These are phyloP conservation scores for Candida ovalis DNA, from an alignment of 805 yeast species.

Conservation along the genomic window DNA sequence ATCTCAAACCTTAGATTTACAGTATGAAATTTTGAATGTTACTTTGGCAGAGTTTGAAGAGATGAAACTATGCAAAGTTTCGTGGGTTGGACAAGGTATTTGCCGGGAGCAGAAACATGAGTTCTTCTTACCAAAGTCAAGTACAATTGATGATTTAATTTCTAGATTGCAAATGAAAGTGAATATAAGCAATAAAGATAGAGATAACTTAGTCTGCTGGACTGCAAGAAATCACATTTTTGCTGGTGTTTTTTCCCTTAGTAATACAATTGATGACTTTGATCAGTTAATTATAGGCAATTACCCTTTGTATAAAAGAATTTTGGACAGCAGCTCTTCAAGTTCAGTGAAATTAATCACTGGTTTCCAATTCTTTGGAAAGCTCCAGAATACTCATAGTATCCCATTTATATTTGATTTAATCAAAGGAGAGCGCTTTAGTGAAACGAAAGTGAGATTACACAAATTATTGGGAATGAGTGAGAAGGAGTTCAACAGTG, in stretches of 20 bases:
- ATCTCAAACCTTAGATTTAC: conserved; percentile 43
- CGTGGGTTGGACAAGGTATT: conserved; percentile 72
- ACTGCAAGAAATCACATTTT: conserved; percentile 36
- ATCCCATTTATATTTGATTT: conserved; percentile 78
- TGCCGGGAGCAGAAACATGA: conserved; percentile 67
- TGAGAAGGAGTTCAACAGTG: conserved; percentile 73
- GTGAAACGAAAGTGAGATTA: conserved; percentile 61
- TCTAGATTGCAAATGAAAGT: conserved; percentile 54
- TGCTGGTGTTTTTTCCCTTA: conserved; percentile 31
- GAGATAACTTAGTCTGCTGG: conserved; percentile 54
- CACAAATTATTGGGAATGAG: conserved; percentile 71
- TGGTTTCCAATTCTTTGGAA: conserved; percentile 75
- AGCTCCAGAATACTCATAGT: conserved; percentile 66
- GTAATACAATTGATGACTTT: conserved; percentile 36
- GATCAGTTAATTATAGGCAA: conserved; percentile 45
- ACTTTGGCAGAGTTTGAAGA: conserved; percentile 75
- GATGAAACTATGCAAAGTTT: conserved; percentile 59
- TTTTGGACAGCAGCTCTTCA: conserved; percentile 12
- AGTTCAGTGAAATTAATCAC: conserved; percentile 45
- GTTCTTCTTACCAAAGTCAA: conserved; percentile 61
- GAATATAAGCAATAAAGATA: conserved; percentile 44
- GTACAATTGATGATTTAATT: conserved; percentile 51
- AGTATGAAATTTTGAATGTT: conserved; percentile 74
- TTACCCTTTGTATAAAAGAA: conserved; percentile 34
- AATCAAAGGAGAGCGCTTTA: conserved; percentile 61